Percentiles rank a stretch among this genome's conserved stretches.
These are phyloP conservation scores for Torulaspora gathmanii DNA, from an alignment of 805 yeast genomes.

Conservation along the genomic window DNA sequence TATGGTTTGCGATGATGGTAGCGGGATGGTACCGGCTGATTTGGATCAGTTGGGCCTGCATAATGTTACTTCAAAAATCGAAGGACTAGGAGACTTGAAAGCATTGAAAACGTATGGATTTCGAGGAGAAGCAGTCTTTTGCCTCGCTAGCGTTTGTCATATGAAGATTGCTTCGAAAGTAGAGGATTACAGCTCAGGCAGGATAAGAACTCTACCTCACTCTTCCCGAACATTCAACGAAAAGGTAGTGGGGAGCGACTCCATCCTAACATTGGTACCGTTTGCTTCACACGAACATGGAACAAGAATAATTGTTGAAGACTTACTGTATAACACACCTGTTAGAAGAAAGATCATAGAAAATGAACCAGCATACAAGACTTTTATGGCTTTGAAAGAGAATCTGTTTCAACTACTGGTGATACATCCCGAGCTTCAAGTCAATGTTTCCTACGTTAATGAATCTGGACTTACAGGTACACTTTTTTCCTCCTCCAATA, in stretches of 20 bases:
- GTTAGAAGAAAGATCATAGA: slow-evolving; percentile 23
- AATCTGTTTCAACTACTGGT: slow-evolving; percentile 24
- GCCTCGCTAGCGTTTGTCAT: slow-evolving; percentile 47
- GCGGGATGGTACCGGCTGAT: slow-evolving; percentile 53
- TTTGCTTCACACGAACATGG: slow-evolving; percentile 15
- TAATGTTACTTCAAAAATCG: slow-evolving; percentile 54
- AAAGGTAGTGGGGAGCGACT: not conserved
- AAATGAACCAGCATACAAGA: slow-evolving; percentile 11
- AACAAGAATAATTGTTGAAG: slow-evolving; percentile 18
- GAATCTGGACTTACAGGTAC: not conserved
- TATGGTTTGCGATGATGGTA: slow-evolving; percentile 63
- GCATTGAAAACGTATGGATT: slow-evolving; percentile 52
- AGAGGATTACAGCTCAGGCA: slow-evolving; percentile 28
- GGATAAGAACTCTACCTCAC: slow-evolving; percentile 21
- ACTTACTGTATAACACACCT: slow-evolving; percentile 28
- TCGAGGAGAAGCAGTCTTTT: slow-evolving; percentile 65
- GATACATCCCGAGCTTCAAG: slow-evolving; percentile 14
- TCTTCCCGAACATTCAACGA: slow-evolving; percentile 8
- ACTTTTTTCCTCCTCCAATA: slow-evolving; percentile 8
- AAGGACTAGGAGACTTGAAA: slow-evolving; percentile 37
- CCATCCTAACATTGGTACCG: slow-evolving; percentile 2
- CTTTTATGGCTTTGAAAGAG: slow-evolving; percentile 14
- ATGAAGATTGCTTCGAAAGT: slow-evolving; percentile 47
- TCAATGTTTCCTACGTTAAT: slow-evolving; percentile 11
- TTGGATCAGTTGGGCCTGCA: slow-evolving; percentile 44